Percentiles rank a stretch among this genome's conserved stretches.
Conservation (phyloP, 257 asterid species). For the Misopates orontium region DNA sequence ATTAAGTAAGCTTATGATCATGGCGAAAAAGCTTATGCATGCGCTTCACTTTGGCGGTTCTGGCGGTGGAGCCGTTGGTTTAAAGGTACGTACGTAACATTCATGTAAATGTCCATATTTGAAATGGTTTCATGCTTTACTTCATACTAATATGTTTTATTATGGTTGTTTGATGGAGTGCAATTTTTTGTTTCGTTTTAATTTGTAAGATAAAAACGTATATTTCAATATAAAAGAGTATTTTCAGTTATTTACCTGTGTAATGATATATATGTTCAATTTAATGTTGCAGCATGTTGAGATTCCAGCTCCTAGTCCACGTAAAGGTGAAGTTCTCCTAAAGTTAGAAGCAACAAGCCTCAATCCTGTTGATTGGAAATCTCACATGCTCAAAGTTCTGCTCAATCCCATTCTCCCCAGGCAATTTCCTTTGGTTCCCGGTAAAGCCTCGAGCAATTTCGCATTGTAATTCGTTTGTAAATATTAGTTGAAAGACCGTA, state of each 20-base stretch:
- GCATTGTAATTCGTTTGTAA: no score
- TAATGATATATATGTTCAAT: no score
- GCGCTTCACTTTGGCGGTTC: constrained; percentile 43
- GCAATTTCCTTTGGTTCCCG: constrained; percentile 55
- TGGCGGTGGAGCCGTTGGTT: constrained; percentile 49
- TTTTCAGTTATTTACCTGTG: no score
- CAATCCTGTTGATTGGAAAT: constrained; percentile 69
- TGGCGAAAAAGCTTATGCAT: constrained; percentile 56
- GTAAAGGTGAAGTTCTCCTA: constrained; percentile 61
- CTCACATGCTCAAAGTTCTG: constrained; percentile 40
- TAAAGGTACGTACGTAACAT: constrained; percentile 40
- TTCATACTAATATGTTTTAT: no score
- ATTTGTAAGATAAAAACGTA: no score
- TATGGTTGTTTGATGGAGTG: no score
- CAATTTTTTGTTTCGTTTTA: no score
- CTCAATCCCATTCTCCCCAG: constrained; percentile 49
- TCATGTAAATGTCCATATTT: no score
- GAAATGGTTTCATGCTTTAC: no score
- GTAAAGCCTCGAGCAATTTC: constrained; percentile 26
- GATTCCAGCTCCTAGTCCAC: constrained; percentile 57
- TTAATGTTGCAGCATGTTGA: constrained; percentile 60
- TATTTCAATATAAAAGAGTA: no score
- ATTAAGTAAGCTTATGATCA: not conserved
- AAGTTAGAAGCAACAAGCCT: constrained; percentile 70
- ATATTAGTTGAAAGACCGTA: no score